These are phyloP conservation scores for Didymella lethalis DNA, from an alignment of 2,329 filamentous ascomycete genomes.

Conservation along the genomic window DNA sequence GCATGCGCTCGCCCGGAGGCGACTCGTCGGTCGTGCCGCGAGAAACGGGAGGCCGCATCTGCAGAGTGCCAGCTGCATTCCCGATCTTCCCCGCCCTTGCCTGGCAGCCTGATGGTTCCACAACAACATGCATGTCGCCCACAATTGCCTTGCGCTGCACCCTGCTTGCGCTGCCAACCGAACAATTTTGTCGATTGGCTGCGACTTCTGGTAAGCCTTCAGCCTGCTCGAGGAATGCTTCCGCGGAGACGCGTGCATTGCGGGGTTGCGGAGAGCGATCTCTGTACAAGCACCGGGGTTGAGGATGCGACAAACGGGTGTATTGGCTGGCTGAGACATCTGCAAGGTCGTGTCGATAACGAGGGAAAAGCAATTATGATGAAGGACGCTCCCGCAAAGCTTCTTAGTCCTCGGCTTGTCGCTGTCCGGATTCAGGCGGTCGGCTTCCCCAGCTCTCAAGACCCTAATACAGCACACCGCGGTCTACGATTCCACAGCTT, in stretches of 20 bases:
- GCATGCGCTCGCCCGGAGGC: slow-evolving; percentile 15
- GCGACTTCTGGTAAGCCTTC: slow-evolving; percentile 1
- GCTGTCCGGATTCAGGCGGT: not conserved
- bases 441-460: no score
- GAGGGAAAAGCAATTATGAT: slow-evolving; percentile 2
- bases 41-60: slow-evolving; percentile 22
- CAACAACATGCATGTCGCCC: slow-evolving; percentile 1
- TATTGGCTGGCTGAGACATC: slow-evolving; percentile 13
- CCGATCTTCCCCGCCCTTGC: slow-evolving; percentile 24
- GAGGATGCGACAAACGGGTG: slow-evolving; percentile 1
- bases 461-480: no score
- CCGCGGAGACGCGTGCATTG: slow-evolving; percentile 11
- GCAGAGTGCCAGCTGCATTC: slow-evolving; percentile 20
- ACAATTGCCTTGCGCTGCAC: slow-evolving; percentile 3
- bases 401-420: not conserved
- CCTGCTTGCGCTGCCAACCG: not conserved
- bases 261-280: slow-evolving; percentile 3
- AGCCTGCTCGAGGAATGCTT: slow-evolving; percentile 4
- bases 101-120: slow-evolving; percentile 14
- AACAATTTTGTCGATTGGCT: slow-evolving; percentile 10
- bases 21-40: slow-evolving; percentile 16
- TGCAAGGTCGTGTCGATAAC: slow-evolving; percentile 4
- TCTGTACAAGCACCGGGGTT: slow-evolving; percentile 5
- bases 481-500: no score
- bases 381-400: not conserved